phyloP scores from a whole-genome alignment of 1,284 basidiomycete species.

The Malassezia dermatis region DNA sequence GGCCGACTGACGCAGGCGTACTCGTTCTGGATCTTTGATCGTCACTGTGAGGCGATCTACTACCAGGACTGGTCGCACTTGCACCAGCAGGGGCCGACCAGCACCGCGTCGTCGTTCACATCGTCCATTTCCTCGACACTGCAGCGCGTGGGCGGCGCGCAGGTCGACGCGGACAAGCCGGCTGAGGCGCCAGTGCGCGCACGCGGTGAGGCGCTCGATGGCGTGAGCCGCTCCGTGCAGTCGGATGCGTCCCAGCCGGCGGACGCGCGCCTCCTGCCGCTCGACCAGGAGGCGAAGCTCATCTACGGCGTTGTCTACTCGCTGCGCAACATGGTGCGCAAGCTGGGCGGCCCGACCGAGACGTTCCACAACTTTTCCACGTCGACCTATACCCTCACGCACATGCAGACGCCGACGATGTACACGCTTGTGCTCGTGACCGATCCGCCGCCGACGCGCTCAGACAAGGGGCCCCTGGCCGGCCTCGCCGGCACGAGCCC shows the following conservation, averaged over 20 bases:
- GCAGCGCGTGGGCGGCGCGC: conserved; percentile 22
- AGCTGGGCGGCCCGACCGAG: conserved; percentile 57
- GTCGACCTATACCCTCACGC: conserved; percentile 80
- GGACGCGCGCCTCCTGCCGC: conserved; percentile 51
- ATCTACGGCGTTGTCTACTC: conserved; percentile 92
- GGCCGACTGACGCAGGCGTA: conserved; percentile 22
- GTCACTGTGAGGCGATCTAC: conserved; percentile 41
- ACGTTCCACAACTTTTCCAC: conserved; percentile 83
- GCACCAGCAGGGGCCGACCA: conserved; percentile 17
- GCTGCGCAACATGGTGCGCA: conserved; percentile 85
- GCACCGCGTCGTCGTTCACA: conserved; percentile 20
- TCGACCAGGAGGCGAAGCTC: conserved; percentile 94
- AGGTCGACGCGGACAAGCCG: not conserved
- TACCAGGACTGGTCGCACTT: conserved; percentile 44
- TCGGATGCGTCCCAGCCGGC: not conserved
- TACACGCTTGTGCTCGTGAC: conserved; percentile 93
- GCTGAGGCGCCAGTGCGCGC: conserved; percentile 4
- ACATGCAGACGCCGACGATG: conserved; percentile 80
- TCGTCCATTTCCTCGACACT: conserved; percentile 32
- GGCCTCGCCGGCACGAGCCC: conserved; percentile 18
- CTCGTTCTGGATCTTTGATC: conserved; percentile 46
- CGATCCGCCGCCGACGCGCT: conserved; percentile 59
- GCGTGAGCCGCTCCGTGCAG: conserved; percentile 17
- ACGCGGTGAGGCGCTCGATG: conserved; percentile 17
- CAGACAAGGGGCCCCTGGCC: conserved; percentile 14